Conservation (phyloP, 495 filamentous ascomycete genomes). For the Penicillium arizonense region DNA sequence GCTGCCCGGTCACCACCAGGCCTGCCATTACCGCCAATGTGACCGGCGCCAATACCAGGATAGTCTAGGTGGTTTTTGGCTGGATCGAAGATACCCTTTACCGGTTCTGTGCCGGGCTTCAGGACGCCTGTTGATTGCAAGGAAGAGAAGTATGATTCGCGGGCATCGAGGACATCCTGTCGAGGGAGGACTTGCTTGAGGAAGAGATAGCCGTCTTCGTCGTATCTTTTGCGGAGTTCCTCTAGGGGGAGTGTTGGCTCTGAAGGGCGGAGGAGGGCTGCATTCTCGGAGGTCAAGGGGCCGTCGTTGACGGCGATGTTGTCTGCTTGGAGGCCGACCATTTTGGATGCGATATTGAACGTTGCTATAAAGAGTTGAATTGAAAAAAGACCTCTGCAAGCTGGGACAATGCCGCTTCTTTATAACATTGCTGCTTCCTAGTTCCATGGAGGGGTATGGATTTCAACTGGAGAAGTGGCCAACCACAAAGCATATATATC, state of each 20-base stretch:
- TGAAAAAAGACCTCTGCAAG: background rate
- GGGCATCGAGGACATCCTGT: slow-evolving; percentile 52
- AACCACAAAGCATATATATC: slow-evolving; percentile 13
- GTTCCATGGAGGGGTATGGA: slow-evolving; percentile 7
- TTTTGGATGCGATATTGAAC: slow-evolving; percentile 8
- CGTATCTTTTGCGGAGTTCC: slow-evolving; percentile 49
- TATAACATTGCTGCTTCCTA: slow-evolving; percentile 1
- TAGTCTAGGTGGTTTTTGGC: slow-evolving; percentile 45
- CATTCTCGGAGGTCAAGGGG: slow-evolving; percentile 44
- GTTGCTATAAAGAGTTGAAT: background rate
- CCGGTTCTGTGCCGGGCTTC: slow-evolving; percentile 38
- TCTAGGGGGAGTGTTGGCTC: slow-evolving; percentile 35
- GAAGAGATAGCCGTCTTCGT: slow-evolving; percentile 61
- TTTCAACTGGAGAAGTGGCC: slow-evolving; percentile 6
- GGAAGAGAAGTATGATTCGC: slow-evolving; percentile 56
- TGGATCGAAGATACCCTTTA: slow-evolving; percentile 52
- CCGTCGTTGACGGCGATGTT: slow-evolving; percentile 52
- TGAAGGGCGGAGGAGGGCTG: slow-evolving; percentile 43
- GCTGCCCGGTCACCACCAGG: slow-evolving; percentile 44
- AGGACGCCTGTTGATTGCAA: slow-evolving; percentile 56
- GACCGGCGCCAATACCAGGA: slow-evolving; percentile 58
- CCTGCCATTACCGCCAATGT: slow-evolving; percentile 46
- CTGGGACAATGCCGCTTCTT: slow-evolving; percentile 1
- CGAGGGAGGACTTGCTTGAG: slow-evolving; percentile 59
- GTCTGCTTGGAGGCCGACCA: slow-evolving; percentile 31